Percentiles rank a stretch among this genome's conserved stretches.
Evolutionary conservation across 352 stramenopile genomes (phyloP).

Genomic region (Phytophthora pseudosyringae): DNA sequence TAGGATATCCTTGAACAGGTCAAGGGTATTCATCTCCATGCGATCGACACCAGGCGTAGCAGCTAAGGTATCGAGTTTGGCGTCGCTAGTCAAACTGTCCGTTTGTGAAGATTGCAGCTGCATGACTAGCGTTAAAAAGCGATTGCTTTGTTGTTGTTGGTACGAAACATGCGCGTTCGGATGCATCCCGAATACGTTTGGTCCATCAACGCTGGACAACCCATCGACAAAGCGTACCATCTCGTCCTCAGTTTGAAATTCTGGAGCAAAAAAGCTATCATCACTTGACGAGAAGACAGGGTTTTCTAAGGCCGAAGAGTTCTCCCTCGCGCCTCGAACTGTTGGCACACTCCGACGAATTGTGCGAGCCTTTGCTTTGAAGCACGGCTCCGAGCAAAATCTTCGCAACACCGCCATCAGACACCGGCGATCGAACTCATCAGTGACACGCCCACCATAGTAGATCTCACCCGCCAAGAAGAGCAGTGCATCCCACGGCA

Average conservation of each 20-base stretch:
- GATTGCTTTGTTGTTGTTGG: constrained; percentile 61
- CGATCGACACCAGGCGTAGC: background rate
- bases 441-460: constrained; percentile 82
- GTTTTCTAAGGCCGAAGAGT: constrained; percentile 6
- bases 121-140: constrained; percentile 40
- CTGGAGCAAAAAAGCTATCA: constrained; percentile 49
- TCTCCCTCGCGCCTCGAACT: constrained; percentile 6
- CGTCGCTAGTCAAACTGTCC: background rate
- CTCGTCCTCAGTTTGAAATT: constrained; percentile 41
- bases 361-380: constrained; percentile 1
- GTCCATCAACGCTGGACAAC: constrained; percentile 55
- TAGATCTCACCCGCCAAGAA: constrained; percentile 86
- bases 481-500: constrained; percentile 83
- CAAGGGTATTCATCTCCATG: constrained; percentile 26
- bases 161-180: constrained; percentile 80
- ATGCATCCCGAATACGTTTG: constrained; percentile 86
- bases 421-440: constrained; percentile 81
- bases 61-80: background rate
- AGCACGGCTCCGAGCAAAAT: constrained; percentile 54
- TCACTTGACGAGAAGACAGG: constrained; percentile 28
- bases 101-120: constrained; percentile 43
- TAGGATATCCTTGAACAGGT: constrained; percentile 32
- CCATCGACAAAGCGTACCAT: constrained; percentile 63
- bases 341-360: constrained; percentile 4
- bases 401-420: constrained; percentile 70